Evolutionary conservation across 306 rosid species (phyloP), one percentile per base, ranked within the genome.

Genomic region (Mimosa pudica): DNA sequence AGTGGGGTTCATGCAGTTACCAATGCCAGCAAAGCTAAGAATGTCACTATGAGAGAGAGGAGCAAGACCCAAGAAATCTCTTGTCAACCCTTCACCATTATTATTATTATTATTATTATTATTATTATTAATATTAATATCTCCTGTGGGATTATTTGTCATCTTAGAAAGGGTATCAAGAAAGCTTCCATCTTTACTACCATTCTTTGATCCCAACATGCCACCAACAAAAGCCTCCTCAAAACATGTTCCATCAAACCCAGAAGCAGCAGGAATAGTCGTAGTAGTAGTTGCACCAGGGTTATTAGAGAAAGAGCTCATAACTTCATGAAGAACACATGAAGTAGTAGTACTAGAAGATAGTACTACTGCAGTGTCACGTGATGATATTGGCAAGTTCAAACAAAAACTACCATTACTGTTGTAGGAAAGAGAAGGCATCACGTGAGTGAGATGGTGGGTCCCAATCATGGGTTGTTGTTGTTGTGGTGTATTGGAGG

Each of bases 21-120:
- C 91, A 69, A 91, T 81, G 52, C 88, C 96, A 80, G 94, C 92
- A 55, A 93, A 85, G 45, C 74, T 93, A 57, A 96, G 90, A 79
- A 93, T 87, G 30, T 91, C 98, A 80, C 74, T 87, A 30, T 93
- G 98, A 58, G 98, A 89, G 8, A 91, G 75, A 3, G 98, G 88
- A 80, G 89, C 88, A 1, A 96, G 92, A 5, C 99, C 96, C 88
- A 96, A 90, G 86, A 96, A 96, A 77, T 96, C 99, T 75, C 98
- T 89, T 0, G 99, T 96, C 90, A 93, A 81, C 6, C 87, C 92
- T 75, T 91, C 96, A 35, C 42, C 5, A 38, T 38, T 38, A 3
- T 76, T 85, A 6, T 74, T 24, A 24, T 24, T 24, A 24, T 74
- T 24, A 24, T 24, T 24, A 24, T 24, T 24, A 24, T 24, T 24